Conservation (phyloP, 164 flowering plant genomes). For the Liriodendron chinense region DNA sequence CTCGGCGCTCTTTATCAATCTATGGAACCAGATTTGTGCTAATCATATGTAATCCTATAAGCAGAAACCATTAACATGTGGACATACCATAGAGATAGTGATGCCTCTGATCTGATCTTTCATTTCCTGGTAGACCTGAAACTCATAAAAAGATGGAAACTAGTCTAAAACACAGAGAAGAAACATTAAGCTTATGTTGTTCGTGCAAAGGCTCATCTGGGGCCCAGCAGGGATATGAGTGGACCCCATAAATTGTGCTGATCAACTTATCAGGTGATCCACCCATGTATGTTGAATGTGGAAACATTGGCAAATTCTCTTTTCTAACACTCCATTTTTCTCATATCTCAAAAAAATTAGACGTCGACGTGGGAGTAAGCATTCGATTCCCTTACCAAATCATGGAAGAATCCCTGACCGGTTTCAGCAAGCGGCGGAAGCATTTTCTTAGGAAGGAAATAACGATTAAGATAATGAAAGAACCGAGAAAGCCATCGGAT, state of each 20-base stretch:
- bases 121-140: conserved; percentile 14
- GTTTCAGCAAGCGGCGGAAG: conserved; percentile 84
- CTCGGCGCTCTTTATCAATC: conserved; percentile 24
- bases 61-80: neutral
- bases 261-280: no score
- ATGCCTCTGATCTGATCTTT: conserved; percentile 15
- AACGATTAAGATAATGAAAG: conserved; percentile 84
- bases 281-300: no score
- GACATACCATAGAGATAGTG: conserved; percentile 15
- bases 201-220: no score
- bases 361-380: no score
- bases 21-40: neutral
- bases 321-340: no score
- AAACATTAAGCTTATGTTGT: no score
- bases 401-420: conserved; percentile 85
- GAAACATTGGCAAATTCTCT: no score
- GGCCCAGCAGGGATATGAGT: no score
- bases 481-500: conserved; percentile 93
- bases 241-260: no score
- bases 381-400: conserved; percentile 46
- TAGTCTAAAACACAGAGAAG: no score
- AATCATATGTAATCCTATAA: no score
- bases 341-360: no score
- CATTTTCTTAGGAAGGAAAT: conserved; percentile 78
- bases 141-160: neutral